Base-by-base conservation (phyloP, 2,329 filamentous ascomycete species). In the Aspergillus arachidicola region DNA sequence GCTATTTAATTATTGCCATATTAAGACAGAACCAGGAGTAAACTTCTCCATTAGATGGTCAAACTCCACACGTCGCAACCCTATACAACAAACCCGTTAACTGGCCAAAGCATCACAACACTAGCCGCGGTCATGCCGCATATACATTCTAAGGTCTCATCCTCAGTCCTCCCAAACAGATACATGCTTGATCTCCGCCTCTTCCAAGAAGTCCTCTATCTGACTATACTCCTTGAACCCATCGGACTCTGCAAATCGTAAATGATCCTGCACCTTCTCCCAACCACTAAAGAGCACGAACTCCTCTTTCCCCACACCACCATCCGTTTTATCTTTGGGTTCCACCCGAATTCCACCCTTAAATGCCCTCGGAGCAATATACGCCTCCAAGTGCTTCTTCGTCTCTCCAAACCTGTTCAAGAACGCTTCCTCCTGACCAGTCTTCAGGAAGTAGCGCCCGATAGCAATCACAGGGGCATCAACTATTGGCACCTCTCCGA, bases 211-310 rank as follows among this genome's bases (percentile, higher is more conserved):
- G 10, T 67, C 65, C 34, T 59, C 68, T 14, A 75, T 69, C 63
- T 67, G 65, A 7, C 43, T 59, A 51, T 74, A 74, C 32, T 71
- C 70, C 53, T 70, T 61, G 38, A 78, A 78, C 1, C 62, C 73
- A 6, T 76, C 73, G 2, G 72, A 73, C 23, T 73, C 64, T 6
- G 68, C 72, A 68, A 81, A 82, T 0, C 60, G 69, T 11, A 60
- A 21, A 60, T 81, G 76, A 53, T 81, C 69, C 38, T 77, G 70
- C 1, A 78, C 69, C 12, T 68, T 66, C 4, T 70, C 69, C 79
- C 80, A 82, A 0, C 77, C 77, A 32, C 64, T 76, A 21, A 83
- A 75, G 0, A 82, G 48, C 3, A 83, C 76, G 67, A 78, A 82
- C 55, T 83, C 80, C 14, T 81, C 76, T 53, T 76, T 74, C 0